phyloP scores from a whole-genome alignment of 495 filamentous ascomycete species.

The Penicillium paradoxum region DNA sequence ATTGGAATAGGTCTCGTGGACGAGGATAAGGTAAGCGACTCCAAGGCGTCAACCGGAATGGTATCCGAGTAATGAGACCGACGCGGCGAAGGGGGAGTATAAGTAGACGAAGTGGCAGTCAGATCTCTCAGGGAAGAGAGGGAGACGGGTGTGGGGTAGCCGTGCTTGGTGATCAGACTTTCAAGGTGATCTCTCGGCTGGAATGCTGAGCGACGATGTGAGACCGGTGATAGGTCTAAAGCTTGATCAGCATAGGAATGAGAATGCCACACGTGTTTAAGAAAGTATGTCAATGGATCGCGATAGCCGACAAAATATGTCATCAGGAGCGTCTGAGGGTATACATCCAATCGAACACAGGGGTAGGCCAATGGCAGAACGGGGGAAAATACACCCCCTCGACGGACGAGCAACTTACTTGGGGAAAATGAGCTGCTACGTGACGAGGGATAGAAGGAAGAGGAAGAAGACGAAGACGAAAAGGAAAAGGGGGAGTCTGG shows the following conservation, averaged over 20 bases:
- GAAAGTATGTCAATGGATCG: constrained; percentile 15
- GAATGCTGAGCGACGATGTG: constrained; percentile 51
- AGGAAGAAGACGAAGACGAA: constrained; percentile 23
- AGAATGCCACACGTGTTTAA: constrained; percentile 38
- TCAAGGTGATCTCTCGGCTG: constrained; percentile 72
- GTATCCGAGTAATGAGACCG: constrained; percentile 14
- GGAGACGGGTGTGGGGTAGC: constrained; percentile 56
- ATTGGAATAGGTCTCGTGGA: constrained; percentile 41
- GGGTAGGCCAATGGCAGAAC: constrained; percentile 13
- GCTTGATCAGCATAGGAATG: constrained; percentile 48
- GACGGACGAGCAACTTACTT: constrained; percentile 18
- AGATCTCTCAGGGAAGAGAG: constrained; percentile 68
- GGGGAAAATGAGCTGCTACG: constrained; percentile 15
- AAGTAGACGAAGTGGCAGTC: constrained; percentile 59
- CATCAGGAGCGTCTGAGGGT: not conserved
- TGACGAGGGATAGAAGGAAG: constrained; percentile 38
- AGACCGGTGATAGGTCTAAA: constrained; percentile 52
- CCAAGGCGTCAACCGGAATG: constrained; percentile 22
- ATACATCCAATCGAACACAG: not conserved
- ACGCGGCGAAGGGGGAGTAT: constrained; percentile 46
- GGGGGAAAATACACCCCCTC: constrained; percentile 4
- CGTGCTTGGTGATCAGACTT: constrained; percentile 51
- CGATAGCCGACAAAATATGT: constrained; percentile 12
- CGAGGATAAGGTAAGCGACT: constrained; percentile 28
- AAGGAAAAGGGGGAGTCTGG: constrained; percentile 18